phyloP scores from a whole-genome alignment of 768 basidiomycete species.

The Trametes maxima region DNA sequence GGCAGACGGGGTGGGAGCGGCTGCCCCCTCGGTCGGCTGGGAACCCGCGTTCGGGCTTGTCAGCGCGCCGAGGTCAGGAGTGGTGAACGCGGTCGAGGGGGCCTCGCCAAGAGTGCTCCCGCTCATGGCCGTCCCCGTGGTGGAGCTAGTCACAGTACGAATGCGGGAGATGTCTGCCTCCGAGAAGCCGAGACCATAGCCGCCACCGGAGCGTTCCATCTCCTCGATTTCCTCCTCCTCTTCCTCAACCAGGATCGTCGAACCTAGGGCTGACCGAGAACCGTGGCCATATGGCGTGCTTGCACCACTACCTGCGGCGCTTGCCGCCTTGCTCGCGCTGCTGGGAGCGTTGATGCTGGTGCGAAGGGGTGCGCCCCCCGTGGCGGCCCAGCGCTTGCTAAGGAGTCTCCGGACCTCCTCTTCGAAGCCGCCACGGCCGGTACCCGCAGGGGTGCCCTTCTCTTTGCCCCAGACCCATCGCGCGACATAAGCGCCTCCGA shows the following conservation, averaged over 20 bases:
- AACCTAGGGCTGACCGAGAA: conserved; percentile 50
- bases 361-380: conserved; percentile 57
- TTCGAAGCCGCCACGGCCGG: conserved; percentile 65
- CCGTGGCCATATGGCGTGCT: conserved; percentile 66
- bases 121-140: conserved; percentile 37
- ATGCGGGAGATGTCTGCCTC: conserved; percentile 48
- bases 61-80: conserved; percentile 56
- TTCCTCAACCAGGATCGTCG: conserved; percentile 65
- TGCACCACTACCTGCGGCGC: conserved; percentile 62
- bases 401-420: conserved; percentile 76
- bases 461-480: conserved; percentile 87
- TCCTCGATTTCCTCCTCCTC: conserved; percentile 76
- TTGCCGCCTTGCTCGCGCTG: conserved; percentile 37
- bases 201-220: conserved; percentile 44
- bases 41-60: conserved; percentile 33
- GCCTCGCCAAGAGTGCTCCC: conserved; percentile 41
- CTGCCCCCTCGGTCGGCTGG: conserved; percentile 34
- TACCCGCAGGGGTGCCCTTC: conserved; percentile 39
- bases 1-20: conserved; percentile 56
- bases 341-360: conserved; percentile 56
- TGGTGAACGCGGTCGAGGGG: conserved; percentile 58
- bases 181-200: conserved; percentile 44
- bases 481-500: conserved; percentile 79
- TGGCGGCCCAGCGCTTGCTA: conserved; percentile 73
- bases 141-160: conserved; percentile 59